phyloP scores from a whole-genome alignment of 2,329 filamentous ascomycete genomes.

The Aspergillus proliferans region DNA sequence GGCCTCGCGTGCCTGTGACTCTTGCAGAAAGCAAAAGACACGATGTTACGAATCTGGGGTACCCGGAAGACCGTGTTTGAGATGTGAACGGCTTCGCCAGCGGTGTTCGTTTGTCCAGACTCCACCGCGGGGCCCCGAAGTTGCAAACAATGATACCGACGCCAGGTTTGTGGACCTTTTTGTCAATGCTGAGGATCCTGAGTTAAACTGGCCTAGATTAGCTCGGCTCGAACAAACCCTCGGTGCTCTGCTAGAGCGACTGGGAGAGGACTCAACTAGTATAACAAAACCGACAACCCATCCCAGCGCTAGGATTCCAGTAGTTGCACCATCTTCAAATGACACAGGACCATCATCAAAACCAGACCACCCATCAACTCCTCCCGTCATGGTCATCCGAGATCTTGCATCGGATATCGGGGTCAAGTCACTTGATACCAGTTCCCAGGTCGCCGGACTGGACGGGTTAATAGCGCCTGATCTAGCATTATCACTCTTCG shows the following conservation, averaged over 20 bases:
- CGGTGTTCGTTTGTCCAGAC: constrained; percentile 25
- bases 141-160: neutral
- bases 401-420: constrained; percentile 4
- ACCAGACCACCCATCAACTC: neutral
- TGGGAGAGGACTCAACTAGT: neutral
- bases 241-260: neutral
- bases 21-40: constrained; percentile 39
- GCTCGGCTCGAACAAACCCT: neutral
- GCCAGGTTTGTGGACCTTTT: neutral
- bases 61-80: constrained; percentile 27
- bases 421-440: constrained; percentile 2
- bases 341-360: neutral
- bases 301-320: neutral
- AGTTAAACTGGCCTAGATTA: neutral
- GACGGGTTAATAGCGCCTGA: constrained; percentile 14
- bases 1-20: constrained; percentile 30
- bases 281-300: neutral
- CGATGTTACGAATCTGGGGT: constrained; percentile 33
- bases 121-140: neutral
- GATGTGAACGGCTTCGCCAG: constrained; percentile 32
- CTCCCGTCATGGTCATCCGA: constrained; percentile 5
- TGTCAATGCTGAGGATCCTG: neutral
- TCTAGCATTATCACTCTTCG: constrained; percentile 1
- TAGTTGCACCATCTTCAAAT: neutral
- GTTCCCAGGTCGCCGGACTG: constrained; percentile 7